Evolutionary conservation across 1,284 basidiomycete genomes (phyloP).

Genomic region (Peniophora sp.): DNA sequence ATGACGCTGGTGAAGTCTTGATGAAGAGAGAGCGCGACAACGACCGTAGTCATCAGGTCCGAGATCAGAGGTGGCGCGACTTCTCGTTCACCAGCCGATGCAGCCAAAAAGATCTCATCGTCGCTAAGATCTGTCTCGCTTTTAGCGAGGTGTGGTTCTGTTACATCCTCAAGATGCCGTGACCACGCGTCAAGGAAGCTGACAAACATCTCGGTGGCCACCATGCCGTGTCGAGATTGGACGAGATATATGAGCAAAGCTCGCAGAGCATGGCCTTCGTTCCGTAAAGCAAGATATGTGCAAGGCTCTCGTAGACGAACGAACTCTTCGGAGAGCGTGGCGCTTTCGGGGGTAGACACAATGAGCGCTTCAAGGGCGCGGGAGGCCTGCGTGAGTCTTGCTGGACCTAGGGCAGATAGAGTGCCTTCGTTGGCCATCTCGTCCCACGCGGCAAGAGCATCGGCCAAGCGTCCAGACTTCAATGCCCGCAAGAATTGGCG

Average conservation of each 20-base stretch:
- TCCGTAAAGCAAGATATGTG: not conserved
- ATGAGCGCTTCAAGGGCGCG: too few relatives aligned
- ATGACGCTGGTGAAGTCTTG: constrained; percentile 48
- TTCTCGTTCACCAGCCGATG: not conserved
- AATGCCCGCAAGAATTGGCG: too few relatives aligned
- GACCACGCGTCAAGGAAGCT: not conserved
- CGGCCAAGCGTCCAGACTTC: too few relatives aligned
- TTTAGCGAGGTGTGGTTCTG: not conserved
- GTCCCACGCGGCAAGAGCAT: too few relatives aligned
- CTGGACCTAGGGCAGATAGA: too few relatives aligned
- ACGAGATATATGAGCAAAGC: not conserved
- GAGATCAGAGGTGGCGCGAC: constrained; percentile 5
- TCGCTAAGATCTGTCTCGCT: not conserved
- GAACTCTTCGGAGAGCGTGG: not conserved
- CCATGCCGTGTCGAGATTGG: not conserved
- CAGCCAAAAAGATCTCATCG: not conserved
- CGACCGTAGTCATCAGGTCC: constrained; percentile 39
- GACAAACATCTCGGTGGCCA: not conserved
- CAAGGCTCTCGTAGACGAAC: not conserved
- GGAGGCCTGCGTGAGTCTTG: too few relatives aligned
- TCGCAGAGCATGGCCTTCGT: not conserved
- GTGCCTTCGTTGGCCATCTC: too few relatives aligned
- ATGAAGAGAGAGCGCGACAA: constrained; percentile 52
- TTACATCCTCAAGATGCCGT: not conserved
- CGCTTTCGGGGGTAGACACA: too few relatives aligned